Base-by-base conservation (phyloP, 139 green algal species). In the Deuterostichococcus epilithicus region DNA sequence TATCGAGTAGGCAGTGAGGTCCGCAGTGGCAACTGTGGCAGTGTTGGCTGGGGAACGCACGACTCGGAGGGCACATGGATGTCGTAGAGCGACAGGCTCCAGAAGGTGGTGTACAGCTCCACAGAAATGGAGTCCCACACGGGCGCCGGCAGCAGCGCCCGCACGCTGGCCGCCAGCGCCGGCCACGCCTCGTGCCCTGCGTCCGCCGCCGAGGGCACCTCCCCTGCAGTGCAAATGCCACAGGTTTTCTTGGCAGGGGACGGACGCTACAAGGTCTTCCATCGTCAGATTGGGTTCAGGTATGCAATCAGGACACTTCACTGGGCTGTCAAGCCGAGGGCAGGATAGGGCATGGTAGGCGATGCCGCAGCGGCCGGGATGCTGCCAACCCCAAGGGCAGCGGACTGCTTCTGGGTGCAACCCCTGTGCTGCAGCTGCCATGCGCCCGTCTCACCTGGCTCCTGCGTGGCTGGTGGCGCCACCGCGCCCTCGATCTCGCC, bases 21-120 rank as follows among this genome's bases (percentile, higher is more conserved):
- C n/a, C n/a, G n/a, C n/a, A n/a, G n/a, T n/a, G n/a, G n/a, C n/a
- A n/a, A n/a, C n/a, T n/a, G n/a, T n/a, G n/a, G n/a, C n/a, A n/a
- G n/a, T n/a, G n/a, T n/a, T n/a, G n/a, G n/a, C n/a, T n/a, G n/a
- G n/a, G n/a, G 5, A 5, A 5, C 70, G 13, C 63, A 89, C 80
- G 75, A 78, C 6, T 75, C 76, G 33, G 30, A 73, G 23, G 88
- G 86, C 69, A 90, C 86, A 52, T 92, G 80, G 4, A 96, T 81
- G 82, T 96, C 91, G 26, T 83, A 76, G 39, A 93, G 80, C n/a
- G 81, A 75, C 35, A 94, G 84, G 28, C 72, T 76, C 92, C 92
- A 97, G 78, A 96, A 97, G 2, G 78, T 81, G 52, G 87, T 38
- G 83, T 93, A 97, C 30, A 96, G 74, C 34, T 88, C 71, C 15